Percentiles rank a stretch among this genome's conserved stretches.
phyloP scores from a whole-genome alignment of 495 filamentous ascomycete species.

The Tuber magnatum region DNA sequence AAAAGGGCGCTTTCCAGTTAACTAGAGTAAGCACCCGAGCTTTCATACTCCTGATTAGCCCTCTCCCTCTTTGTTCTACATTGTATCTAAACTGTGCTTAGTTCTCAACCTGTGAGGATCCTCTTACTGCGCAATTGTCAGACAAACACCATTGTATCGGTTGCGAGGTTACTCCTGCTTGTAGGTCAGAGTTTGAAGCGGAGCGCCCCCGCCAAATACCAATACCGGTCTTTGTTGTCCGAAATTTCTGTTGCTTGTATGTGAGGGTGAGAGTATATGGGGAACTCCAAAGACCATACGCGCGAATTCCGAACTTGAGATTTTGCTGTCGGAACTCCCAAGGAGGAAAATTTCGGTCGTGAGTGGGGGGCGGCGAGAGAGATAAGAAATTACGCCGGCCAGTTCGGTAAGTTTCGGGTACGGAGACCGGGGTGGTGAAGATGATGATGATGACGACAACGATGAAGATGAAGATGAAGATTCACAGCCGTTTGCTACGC shows the following conservation, averaged over 20 bases:
- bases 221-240: not conserved
- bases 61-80: not conserved
- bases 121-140: slow-evolving; percentile 23
- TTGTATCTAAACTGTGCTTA: not conserved
- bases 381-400: not conserved
- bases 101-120: slow-evolving; percentile 24
- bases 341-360: not conserved
- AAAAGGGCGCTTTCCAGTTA: not conserved
- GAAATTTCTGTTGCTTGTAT: not conserved
- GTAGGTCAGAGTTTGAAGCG: slow-evolving; percentile 12
- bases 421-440: not conserved
- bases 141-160: slow-evolving; percentile 25
- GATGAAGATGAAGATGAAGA: slow-evolving; percentile 10
- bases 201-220: not conserved
- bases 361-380: not conserved
- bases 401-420: not conserved
- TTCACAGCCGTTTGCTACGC: slow-evolving; percentile 27
- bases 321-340: not conserved
- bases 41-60: not conserved
- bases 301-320: not conserved
- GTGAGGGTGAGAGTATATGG: not conserved
- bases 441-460: too few species aligned
- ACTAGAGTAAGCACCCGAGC: not conserved
- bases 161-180: slow-evolving; percentile 22
- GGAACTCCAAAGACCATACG: not conserved